Percentiles rank a stretch among this genome's conserved stretches.
These are phyloP conservation scores for Parastagonospora nodorum DNA, from an alignment of 2,329 filamentous ascomycete species.

Conservation along the genomic window DNA sequence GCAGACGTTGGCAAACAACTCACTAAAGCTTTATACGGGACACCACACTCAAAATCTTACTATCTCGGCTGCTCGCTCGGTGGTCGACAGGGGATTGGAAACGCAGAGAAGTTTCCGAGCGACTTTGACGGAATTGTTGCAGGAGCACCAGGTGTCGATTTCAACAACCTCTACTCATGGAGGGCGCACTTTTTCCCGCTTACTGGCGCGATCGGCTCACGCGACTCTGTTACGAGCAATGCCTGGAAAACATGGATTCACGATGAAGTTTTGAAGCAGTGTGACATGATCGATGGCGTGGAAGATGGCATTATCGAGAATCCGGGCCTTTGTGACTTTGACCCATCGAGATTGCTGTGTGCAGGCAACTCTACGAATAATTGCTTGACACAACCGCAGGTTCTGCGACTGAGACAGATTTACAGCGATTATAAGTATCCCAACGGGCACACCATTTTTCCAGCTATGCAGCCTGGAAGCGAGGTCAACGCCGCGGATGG, in stretches of 20 bases:
- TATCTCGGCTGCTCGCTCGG: constrained; percentile 43
- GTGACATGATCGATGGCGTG: constrained; percentile 55
- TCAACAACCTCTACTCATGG: constrained; percentile 37
- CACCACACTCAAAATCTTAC: constrained; percentile 45
- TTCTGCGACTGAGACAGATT: constrained; percentile 49
- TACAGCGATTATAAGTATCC: constrained; percentile 50
- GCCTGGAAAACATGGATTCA: constrained; percentile 45
- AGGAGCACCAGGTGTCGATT: constrained; percentile 37
- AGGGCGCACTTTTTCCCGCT: constrained; percentile 38
- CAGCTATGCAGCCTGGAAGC: constrained; percentile 54
- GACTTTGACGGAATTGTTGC: constrained; percentile 45
- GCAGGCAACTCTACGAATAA: constrained; percentile 26
- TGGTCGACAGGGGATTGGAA: constrained; percentile 39
- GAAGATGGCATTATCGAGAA: constrained; percentile 55
- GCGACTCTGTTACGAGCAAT: constrained; percentile 24
- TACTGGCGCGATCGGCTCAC: constrained; percentile 23
- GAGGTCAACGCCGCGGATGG: constrained; percentile 47
- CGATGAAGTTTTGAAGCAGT: constrained; percentile 54
- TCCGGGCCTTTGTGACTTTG: constrained; percentile 45
- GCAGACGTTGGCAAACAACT: constrained; percentile 47
- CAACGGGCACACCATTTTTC: constrained; percentile 53
- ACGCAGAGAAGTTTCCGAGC: constrained; percentile 32
- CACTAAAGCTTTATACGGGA: constrained; percentile 44
- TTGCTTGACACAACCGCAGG: constrained; percentile 52
- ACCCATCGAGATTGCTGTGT: constrained; percentile 46